A percentile compares a stretch with the other conserved stretches of the same genome.
Evolutionary conservation across 768 basidiomycete species (phyloP).

Genomic region (Holtermanniella nyarrowii): DNA sequence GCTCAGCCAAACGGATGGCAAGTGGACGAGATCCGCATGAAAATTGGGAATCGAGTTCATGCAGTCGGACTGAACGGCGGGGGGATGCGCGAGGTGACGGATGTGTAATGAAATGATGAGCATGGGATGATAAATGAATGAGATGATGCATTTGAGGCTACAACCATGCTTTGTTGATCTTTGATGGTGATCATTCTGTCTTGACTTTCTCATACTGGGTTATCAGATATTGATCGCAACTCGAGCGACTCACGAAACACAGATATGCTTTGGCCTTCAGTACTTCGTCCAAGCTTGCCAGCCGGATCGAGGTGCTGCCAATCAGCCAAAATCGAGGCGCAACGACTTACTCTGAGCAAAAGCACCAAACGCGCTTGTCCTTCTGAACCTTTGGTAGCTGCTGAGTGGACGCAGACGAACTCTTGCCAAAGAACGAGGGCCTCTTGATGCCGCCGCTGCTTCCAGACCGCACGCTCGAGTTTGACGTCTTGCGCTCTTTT

Average conservation of each 20-base stretch:
- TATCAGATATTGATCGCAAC: not conserved
- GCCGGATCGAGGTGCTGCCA: constrained; percentile 57
- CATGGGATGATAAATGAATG: not conserved
- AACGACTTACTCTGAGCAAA: constrained; percentile 61
- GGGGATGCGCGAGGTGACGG: not conserved
- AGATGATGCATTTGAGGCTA: not conserved
- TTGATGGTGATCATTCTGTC: not conserved
- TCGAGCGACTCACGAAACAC: constrained; percentile 55
- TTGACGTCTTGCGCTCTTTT: not conserved
- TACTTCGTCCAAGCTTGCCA: constrained; percentile 75
- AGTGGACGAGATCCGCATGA: not conserved
- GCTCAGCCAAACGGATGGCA: not conserved
- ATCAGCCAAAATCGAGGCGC: not conserved
- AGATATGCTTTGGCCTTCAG: constrained; percentile 84
- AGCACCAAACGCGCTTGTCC: constrained; percentile 66
- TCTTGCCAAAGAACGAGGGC: constrained; percentile 9
- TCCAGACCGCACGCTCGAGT: not conserved
- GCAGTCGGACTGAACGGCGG: not conserved
- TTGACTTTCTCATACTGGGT: not conserved
- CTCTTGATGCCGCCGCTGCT: not conserved
- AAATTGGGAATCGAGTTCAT: not conserved
- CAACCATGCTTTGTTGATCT: not conserved
- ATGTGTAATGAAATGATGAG: not conserved
- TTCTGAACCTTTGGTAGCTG: constrained; percentile 1
- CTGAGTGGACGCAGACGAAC: constrained; percentile 8